These are phyloP conservation scores for Physaria fendleri DNA, from an alignment of 345 rosid genomes.

Conservation along the genomic window DNA sequence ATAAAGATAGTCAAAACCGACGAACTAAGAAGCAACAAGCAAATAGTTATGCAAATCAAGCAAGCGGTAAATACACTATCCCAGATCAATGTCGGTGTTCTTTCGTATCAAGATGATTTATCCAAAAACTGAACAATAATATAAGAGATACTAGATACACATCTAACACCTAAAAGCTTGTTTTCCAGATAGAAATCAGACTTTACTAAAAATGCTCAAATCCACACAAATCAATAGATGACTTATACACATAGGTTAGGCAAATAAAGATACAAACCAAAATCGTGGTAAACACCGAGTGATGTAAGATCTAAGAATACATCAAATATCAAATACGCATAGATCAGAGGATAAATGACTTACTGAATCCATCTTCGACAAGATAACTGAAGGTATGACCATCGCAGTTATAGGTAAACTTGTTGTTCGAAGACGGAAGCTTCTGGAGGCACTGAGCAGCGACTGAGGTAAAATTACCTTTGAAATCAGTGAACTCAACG, in stretches of 20 bases:
- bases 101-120: background rate
- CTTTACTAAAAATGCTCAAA: too few species aligned
- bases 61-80: background rate
- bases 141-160: background rate
- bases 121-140: background rate
- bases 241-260: too few species aligned
- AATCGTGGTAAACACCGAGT: too few species aligned
- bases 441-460: constrained; percentile 75
- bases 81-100: background rate
- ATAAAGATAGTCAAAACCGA: too few species aligned
- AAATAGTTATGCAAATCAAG: background rate
- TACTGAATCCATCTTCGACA: constrained; percentile 74
- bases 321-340: too few species aligned
- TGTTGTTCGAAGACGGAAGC: constrained; percentile 66
- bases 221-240: too few species aligned
- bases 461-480: constrained; percentile 68
- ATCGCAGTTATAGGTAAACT: constrained; percentile 74
- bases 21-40: background rate
- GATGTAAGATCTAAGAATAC: background rate
- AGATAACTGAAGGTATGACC: constrained; percentile 81
- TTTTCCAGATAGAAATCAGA: too few species aligned
- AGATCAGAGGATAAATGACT: too few species aligned
- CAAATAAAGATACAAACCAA: too few species aligned
- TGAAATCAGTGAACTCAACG: constrained; percentile 68
- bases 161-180: constrained; percentile 23